Percentiles rank a stretch among this genome's conserved stretches.
phyloP scores from a whole-genome alignment of 176 grass and related monocot genomes.

The Carex pumila region DNA sequence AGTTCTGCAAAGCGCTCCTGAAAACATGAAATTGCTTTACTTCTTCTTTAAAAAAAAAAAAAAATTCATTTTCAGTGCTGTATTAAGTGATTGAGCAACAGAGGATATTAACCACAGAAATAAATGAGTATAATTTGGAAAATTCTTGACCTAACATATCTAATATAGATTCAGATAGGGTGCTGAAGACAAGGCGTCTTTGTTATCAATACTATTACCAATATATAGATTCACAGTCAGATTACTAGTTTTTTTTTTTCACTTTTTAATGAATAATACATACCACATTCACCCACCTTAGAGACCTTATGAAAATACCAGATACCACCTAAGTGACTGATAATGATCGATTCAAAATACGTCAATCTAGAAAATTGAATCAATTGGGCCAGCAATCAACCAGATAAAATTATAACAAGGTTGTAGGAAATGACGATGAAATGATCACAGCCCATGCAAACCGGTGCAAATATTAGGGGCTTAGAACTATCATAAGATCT shows the following conservation, averaged over 20 bases:
- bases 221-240: not conserved
- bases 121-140: not conserved
- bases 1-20: slow-evolving; percentile 64
- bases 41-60: not conserved
- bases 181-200: not conserved
- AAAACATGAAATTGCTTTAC: slow-evolving; percentile 11
- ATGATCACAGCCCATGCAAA: not conserved
- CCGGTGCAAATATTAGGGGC: not conserved
- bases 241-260: not conserved
- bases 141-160: not conserved
- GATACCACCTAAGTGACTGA: not conserved
- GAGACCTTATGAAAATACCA: not conserved
- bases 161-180: not conserved
- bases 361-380: not conserved
- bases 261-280: not conserved
- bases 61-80: not conserved
- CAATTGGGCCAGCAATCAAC: not conserved
- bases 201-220: not conserved
- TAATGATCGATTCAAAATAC: not conserved
- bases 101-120: not conserved
- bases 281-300: not conserved
- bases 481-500: not conserved
- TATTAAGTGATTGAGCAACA: not conserved
- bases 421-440: not conserved
- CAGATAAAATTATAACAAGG: not conserved